phyloP scores from a whole-genome alignment of 129 eudicot genomes.

The Escallonia rubra region DNA sequence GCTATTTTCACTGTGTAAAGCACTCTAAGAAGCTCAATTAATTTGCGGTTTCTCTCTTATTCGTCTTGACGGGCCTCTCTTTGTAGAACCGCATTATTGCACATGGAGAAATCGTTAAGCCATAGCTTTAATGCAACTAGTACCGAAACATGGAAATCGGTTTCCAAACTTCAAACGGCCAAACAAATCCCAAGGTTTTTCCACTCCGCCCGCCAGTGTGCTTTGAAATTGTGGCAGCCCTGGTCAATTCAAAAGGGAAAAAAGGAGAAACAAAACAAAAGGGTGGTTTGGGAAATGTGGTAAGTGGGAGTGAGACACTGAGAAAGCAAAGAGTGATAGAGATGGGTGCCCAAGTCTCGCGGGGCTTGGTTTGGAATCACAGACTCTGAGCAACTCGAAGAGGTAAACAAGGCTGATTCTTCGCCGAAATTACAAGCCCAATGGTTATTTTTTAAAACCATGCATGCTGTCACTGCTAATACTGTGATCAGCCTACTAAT shows the following conservation, averaged over 20 bases:
- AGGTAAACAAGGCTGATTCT: slow-evolving; percentile 86
- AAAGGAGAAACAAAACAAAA: neutral
- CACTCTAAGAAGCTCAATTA: no score
- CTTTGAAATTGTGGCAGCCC: slow-evolving; percentile 19
- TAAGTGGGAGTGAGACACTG: slow-evolving; percentile 30
- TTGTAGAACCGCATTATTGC: no score
- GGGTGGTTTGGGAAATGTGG: slow-evolving; percentile 25
- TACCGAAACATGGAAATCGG: neutral
- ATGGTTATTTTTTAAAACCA: slow-evolving; percentile 5
- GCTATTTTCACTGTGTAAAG: no score
- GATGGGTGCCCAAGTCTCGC: slow-evolving; percentile 28
- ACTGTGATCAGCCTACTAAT: slow-evolving; percentile 9
- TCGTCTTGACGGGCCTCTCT: no score
- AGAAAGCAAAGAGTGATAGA: slow-evolving; percentile 17
- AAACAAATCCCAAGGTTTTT: neutral
- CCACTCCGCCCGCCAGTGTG: slow-evolving; percentile 12
- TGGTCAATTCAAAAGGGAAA: slow-evolving; percentile 7
- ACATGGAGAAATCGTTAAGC: no score
- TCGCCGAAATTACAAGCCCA: slow-evolving; percentile 63
- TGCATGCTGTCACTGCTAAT: neutral
- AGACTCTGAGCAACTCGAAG: slow-evolving; percentile 50
- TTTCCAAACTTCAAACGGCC: neutral
- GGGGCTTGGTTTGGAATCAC: slow-evolving; percentile 22
- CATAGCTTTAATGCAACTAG: no score
- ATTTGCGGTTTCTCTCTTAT: no score